Evolutionary conservation across 352 stramenopile genomes (phyloP).

Genomic region (Pythium graminicola): DNA sequence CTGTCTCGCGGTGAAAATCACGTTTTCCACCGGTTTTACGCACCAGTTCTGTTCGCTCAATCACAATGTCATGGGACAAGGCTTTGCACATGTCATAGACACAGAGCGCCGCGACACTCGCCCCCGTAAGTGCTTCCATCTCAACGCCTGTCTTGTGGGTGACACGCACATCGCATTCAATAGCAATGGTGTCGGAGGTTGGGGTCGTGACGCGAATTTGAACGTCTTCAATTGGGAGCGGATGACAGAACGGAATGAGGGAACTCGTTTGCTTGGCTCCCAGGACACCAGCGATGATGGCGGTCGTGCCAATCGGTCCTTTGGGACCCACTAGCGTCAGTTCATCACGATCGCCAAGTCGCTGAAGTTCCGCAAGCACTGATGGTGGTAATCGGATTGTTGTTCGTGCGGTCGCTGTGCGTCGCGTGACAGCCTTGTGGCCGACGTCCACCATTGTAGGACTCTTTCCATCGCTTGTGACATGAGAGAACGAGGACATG

Average conservation of each 20-base stretch:
- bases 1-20: slow-evolving; percentile 32
- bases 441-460: slow-evolving; percentile 91
- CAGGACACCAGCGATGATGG: slow-evolving; percentile 90
- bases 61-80: slow-evolving; percentile 93
- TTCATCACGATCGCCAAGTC: slow-evolving; percentile 10
- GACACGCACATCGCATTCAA: slow-evolving; percentile 86
- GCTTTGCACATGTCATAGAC: slow-evolving; percentile 99
- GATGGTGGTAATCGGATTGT: slow-evolving; percentile 81
- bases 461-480: slow-evolving; percentile 33
- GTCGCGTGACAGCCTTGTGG: slow-evolving; percentile 70
- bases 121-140: slow-evolving; percentile 94
- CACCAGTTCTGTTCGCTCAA: slow-evolving; percentile 86
- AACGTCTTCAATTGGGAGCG: slow-evolving; percentile 87
- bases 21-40: slow-evolving; percentile 91
- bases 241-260: slow-evolving; percentile 93
- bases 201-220: slow-evolving; percentile 77
- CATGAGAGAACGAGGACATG: slow-evolving; percentile 38
- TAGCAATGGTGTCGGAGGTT: slow-evolving; percentile 48
- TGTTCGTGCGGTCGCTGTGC: slow-evolving; percentile 76
- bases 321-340: slow-evolving; percentile 63
- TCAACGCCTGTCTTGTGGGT: slow-evolving; percentile 94
- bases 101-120: slow-evolving; percentile 90
- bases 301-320: slow-evolving; percentile 88
- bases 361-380: slow-evolving; percentile 70
- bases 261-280: slow-evolving; percentile 90